Conservation (phyloP, 2,329 filamentous ascomycete species). For the Aureobasidium sp. region DNA sequence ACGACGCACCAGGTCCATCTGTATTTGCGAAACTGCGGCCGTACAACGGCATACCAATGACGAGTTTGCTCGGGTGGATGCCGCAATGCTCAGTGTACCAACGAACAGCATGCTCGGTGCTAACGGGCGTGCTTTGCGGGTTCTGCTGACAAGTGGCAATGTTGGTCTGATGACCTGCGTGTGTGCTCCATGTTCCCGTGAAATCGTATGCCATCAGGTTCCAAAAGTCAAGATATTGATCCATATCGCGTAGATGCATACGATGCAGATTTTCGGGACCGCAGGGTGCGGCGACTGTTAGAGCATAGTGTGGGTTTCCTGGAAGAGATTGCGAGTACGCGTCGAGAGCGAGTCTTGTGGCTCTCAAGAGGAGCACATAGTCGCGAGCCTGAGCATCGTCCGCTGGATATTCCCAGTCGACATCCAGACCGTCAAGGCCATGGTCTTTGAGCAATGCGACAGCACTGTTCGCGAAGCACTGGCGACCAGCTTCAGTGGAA, state of each 20-base stretch:
- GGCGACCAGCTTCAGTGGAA: slow-evolving; percentile 66
- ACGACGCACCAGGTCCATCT: slow-evolving; percentile 75
- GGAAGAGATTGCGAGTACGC: slow-evolving; percentile 41
- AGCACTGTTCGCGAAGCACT: slow-evolving; percentile 73
- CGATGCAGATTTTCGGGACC: slow-evolving; percentile 48
- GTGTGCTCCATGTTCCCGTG: slow-evolving; percentile 81
- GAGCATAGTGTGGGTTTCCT: slow-evolving; percentile 42
- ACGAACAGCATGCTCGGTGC: slow-evolving; percentile 73
- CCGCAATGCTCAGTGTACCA: slow-evolving; percentile 71
- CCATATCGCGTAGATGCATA: slow-evolving; percentile 46
- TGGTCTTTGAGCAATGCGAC: slow-evolving; percentile 81
- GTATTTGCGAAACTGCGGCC: slow-evolving; percentile 87
- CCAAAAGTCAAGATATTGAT: slow-evolving; percentile 51
- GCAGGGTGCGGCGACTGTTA: slow-evolving; percentile 50
- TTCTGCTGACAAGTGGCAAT: slow-evolving; percentile 66
- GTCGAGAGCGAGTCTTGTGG: slow-evolving; percentile 43
- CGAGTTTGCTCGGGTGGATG: slow-evolving; percentile 76
- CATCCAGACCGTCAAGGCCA: slow-evolving; percentile 68
- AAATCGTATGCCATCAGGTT: slow-evolving; percentile 60
- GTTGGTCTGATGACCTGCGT: slow-evolving; percentile 84
- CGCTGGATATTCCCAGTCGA: slow-evolving; percentile 56
- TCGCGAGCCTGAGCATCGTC: slow-evolving; percentile 43
- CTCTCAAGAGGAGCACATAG: slow-evolving; percentile 44
- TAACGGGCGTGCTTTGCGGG: slow-evolving; percentile 79
- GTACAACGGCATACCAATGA: slow-evolving; percentile 93